Base-by-base conservation (phyloP, 768 basidiomycete genomes). In the Neoboletus magnificus region DNA sequence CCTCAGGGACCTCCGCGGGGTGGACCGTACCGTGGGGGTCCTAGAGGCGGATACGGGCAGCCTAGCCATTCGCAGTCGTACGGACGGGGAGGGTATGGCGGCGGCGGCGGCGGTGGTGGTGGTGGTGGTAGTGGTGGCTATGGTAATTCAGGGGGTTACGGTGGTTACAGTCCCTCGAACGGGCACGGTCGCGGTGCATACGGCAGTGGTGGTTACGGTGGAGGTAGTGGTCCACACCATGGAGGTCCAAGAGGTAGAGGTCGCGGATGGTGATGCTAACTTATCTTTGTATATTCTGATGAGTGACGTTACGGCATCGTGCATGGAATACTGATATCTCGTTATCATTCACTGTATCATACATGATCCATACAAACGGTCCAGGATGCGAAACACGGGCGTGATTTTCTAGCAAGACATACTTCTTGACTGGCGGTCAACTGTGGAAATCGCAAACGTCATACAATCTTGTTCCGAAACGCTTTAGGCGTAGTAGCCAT, bases 161-260 rank as follows among this genome's bases (percentile, higher is more conserved):
- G 74, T 20, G 73, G 75, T 11, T 70, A 74, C 36, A 66, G 70
- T 18, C 53, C 66, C 9, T 48, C 63, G 5, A 61, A 65, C 18
- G 58, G 61, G 52, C 62, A 62, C 29, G 71, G 72, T 7, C 71
- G 75, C 36, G 78, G 79, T n/a, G 73, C 75, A 4, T 73, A 76
- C 58, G 71, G 75, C 20, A 73, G 62, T 8, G 62, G 74, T 54
- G 74, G 48, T 5, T 27, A 49, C 48, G 8, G 22, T 1, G 47
- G 47, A 35, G 15, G 13, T 10, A n/a, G 37, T 20, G 36, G 65
- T 2, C 35, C 61, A 45, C 59, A 62, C 23, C 44, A 75, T 47
- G 71, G 65, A 48, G 39, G 62, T 33, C 58, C 71, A 4, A 63
- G 82, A 53, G 81, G 81, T 29, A 73, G 83, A 62, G 84, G 81